Percentiles rank a stretch among this genome's conserved stretches.
phyloP scores from a whole-genome alignment of 2,329 filamentous ascomycete genomes.

The Tolypocladium nubicola region DNA sequence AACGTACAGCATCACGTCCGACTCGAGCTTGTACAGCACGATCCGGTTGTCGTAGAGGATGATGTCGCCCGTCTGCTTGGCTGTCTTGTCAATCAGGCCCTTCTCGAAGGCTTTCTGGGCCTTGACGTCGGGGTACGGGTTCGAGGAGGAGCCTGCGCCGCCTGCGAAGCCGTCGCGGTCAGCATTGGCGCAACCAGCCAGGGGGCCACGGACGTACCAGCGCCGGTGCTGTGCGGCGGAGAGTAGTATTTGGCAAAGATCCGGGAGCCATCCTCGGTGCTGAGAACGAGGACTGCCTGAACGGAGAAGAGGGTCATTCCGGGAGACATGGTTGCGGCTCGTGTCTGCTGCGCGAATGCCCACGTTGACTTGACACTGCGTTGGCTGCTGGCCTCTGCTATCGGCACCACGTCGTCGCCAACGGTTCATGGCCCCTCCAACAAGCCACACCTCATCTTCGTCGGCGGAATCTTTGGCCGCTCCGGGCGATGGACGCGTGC shows the following conservation, averaged over 20 bases:
- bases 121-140: constrained; percentile 81
- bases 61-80: constrained; percentile 90
- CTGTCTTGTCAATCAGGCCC: constrained; percentile 87
- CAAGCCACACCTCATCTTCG: background rate
- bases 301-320: constrained; percentile 68
- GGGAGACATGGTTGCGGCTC: constrained; percentile 48
- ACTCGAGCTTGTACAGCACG: constrained; percentile 96
- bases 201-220: constrained; percentile 15
- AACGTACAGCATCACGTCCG: constrained; percentile 92
- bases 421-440: background rate
- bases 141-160: constrained; percentile 42
- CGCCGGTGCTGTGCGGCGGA: constrained; percentile 42
- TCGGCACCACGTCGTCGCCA: background rate
- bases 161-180: constrained; percentile 19
- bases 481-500: constrained; percentile 12
- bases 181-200: constrained; percentile 14
- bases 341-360: background rate
- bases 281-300: constrained; percentile 68
- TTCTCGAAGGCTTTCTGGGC: constrained; percentile 96
- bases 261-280: constrained; percentile 78
- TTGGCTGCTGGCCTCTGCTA: background rate
- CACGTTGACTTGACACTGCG: background rate
- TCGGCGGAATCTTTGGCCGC: constrained; percentile 22
- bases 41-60: constrained; percentile 96
- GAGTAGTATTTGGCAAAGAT: constrained; percentile 92